Evolutionary conservation across 1,139 yeast species (phyloP), one percentile per base, ranked within the genome.

Genomic region (Yamadazyma mexicana): DNA sequence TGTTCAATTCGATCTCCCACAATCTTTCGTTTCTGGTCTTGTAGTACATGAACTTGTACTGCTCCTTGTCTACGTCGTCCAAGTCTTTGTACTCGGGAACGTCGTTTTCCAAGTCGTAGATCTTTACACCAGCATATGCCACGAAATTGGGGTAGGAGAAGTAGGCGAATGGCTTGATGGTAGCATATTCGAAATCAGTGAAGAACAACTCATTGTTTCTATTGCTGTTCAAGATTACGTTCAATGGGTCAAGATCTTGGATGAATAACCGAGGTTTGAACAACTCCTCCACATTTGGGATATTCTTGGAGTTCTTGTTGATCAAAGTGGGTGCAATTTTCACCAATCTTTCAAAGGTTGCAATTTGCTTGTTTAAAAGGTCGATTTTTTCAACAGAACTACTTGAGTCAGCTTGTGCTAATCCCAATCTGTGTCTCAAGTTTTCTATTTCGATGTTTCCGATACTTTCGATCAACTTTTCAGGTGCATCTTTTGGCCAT

Each of bases 161-260:
- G 49, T 87, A 76, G 41, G 87, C 69, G 54, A 86, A 85, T 36
- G 98, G 98, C 58, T 87, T 85, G 49, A 88, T 79, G 15, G 81
- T 64, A 10, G 92, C 62, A 51, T 83, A 81, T 64, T 92, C 98
- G 56, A 88, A 84, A 62, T 92, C 98, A 39, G 88, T 57, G 47
- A 89, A 79, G 52, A 69, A 74, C 8, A 74, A 70, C 15, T 58
- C 58, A 14, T 54, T 60, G 12, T 65, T 67, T 14, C 67, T 70
- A 7, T 36, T 20, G 15, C 69, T 63, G 36, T 64, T 64, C 17
- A 75, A 62, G 31, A 91, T 69, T 15, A 87, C 87, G 58, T 92
- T 92, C 75, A 89, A 73, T 23, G 98, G 98, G 59, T 88, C 95
- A 52, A 92, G 68, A 58, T 92, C 98, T 5, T 96, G 94, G 47